phyloP scores from a whole-genome alignment of 164 flowering plant genomes.

The Piper longum region DNA sequence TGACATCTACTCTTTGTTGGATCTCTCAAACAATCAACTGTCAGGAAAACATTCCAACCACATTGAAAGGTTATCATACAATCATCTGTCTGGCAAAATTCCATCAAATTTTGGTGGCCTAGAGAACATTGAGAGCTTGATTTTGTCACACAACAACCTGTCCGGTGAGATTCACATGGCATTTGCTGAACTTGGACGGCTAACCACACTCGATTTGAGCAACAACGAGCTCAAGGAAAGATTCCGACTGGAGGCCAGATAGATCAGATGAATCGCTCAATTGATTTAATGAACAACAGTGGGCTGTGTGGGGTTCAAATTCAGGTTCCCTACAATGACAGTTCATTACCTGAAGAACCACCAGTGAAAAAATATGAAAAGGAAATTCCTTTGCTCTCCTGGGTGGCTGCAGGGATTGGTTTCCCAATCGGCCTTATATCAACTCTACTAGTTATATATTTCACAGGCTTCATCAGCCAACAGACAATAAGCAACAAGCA shows the following conservation, averaged over 20 bases:
- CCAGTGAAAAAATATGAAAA: conserved; percentile 4
- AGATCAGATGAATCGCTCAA: conserved; percentile 25
- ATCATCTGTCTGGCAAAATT: conserved; percentile 23
- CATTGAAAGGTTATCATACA: conserved; percentile 28
- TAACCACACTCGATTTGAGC: conserved; percentile 23
- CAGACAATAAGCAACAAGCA: background rate
- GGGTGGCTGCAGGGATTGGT: conserved; percentile 29
- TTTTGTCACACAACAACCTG: conserved; percentile 27
- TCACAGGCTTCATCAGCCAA: conserved; percentile 1
- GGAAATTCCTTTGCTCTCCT: conserved; percentile 17
- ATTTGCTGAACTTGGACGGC: conserved; percentile 16
- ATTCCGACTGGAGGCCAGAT: conserved; percentile 30
- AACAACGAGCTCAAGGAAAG: conserved; percentile 24
- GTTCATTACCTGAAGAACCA: background rate
- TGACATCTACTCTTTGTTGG: conserved; percentile 28
- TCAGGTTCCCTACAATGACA: conserved; percentile 15
- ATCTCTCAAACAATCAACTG: conserved; percentile 31
- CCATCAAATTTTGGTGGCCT: conserved; percentile 27
- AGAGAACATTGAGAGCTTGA: conserved; percentile 30
- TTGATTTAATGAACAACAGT: conserved; percentile 30
- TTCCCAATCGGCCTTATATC: conserved; percentile 19
- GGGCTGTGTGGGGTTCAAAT: conserved; percentile 40
- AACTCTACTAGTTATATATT: background rate
- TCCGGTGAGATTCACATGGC: conserved; percentile 34
- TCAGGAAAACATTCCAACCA: conserved; percentile 28